A percentile compares a stretch with the other conserved stretches of the same genome.
Conservation (phyloP, 1,284 basidiomycete genomes). For the Phenoliferia sp. region DNA sequence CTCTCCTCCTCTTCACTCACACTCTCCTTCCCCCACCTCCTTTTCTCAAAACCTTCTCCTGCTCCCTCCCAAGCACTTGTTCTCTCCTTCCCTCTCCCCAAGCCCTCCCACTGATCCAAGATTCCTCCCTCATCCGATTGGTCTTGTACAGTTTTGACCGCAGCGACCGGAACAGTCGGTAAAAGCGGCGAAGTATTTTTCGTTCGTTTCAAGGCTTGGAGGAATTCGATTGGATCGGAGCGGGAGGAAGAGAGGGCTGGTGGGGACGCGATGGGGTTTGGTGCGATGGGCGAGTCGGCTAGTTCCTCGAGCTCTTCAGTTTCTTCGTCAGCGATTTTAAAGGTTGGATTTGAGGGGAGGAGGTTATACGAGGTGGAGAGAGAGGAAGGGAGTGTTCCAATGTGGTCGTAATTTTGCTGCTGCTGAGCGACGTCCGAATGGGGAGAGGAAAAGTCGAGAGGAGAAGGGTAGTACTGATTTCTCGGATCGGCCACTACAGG, state of each 20-base stretch:
- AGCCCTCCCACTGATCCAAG: neutral
- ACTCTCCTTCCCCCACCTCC: neutral
- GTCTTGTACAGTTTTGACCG: neutral
- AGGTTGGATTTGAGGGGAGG: too few species aligned
- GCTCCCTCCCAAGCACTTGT: neutral
- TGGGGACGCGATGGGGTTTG: neutral
- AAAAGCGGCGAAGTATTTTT: neutral
- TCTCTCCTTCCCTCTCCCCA: neutral
- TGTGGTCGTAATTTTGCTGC: slow-evolving; percentile 8
- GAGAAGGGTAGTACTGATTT: neutral
- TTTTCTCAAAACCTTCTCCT: neutral
- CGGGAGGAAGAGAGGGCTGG: neutral
- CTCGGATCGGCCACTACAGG: neutral
- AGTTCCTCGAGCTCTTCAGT: neutral
- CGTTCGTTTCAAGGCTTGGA: neutral
- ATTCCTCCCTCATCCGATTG: neutral
- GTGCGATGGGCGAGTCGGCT: neutral
- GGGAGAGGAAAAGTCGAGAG: neutral
- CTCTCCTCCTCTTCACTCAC: neutral
- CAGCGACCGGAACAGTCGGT: neutral
- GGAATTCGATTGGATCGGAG: neutral
- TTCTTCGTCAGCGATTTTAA: neutral
- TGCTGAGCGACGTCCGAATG: neutral
- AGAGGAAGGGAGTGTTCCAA: slow-evolving; percentile 2
- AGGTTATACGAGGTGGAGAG: neutral